A percentile compares a stretch with the other conserved stretches of the same genome.
These are phyloP conservation scores for Pseudisothecium myosuroides DNA, from an alignment of 225 moss, liverwort and hornwort species.

Conservation along the genomic window DNA sequence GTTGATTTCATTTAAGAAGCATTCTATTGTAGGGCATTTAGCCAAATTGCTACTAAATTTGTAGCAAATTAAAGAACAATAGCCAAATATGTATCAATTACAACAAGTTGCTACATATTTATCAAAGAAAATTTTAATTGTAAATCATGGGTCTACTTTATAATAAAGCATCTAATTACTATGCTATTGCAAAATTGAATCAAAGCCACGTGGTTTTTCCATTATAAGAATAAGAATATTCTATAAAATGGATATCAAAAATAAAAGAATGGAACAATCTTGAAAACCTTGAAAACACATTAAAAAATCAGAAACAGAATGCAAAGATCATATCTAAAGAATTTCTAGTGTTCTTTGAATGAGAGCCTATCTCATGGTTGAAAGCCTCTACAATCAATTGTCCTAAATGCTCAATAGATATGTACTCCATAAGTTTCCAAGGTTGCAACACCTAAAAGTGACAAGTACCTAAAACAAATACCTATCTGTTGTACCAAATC, in stretches of 20 bases:
- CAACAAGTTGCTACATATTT: neutral
- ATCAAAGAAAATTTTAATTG: neutral
- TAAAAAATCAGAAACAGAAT: neutral
- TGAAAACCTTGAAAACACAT: neutral
- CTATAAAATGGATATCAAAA: neutral
- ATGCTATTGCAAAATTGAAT: neutral
- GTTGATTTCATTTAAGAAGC: neutral
- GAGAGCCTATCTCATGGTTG: neutral
- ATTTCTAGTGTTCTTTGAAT: neutral
- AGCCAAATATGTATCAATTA: neutral
- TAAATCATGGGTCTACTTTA: neutral
- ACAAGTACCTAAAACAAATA: neutral
- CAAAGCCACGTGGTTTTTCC: neutral
- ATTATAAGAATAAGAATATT: neutral
- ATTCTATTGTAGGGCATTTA: no score
- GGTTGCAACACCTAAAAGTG: neutral
- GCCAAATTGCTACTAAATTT: neutral
- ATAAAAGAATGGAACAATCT: neutral
- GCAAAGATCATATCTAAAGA: neutral
- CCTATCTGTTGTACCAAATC: neutral
- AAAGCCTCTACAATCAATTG: neutral
- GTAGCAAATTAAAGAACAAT: neutral
- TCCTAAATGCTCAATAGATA: neutral
- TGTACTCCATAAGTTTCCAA: neutral
- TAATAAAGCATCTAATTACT: neutral